phyloP scores from a whole-genome alignment of 441 rosid species.

The Pelargonium myrrhifolium region DNA sequence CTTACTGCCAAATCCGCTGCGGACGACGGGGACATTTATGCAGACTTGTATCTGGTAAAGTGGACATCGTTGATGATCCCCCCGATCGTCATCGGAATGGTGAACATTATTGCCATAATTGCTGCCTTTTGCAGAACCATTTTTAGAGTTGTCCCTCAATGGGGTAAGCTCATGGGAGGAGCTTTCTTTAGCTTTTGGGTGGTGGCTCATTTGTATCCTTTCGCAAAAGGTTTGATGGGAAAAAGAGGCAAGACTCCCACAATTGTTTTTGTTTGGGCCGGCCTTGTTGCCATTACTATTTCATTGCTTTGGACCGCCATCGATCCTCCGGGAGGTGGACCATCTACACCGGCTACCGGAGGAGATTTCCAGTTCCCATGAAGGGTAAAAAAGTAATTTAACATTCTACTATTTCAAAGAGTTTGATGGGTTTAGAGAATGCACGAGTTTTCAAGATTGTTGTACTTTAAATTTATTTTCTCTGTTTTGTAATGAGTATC shows the following conservation, averaged over 20 bases:
- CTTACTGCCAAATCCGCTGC: slow-evolving; percentile 50
- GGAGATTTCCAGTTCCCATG: not conserved
- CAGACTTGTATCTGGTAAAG: slow-evolving; percentile 44
- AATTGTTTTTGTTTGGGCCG: slow-evolving; percentile 57
- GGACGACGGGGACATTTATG: slow-evolving; percentile 51
- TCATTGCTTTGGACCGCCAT: slow-evolving; percentile 51
- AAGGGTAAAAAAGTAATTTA: not conserved
- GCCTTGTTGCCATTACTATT: slow-evolving; percentile 40
- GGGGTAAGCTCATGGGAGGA: slow-evolving; percentile 66
- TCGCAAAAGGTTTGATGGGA: slow-evolving; percentile 69
- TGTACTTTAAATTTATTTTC: no score
- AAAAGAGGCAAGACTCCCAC: slow-evolving; percentile 56
- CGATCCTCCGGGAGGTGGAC: slow-evolving; percentile 41
- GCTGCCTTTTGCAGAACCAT: slow-evolving; percentile 50
- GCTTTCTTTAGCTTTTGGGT: slow-evolving; percentile 78
- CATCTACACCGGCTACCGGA: slow-evolving; percentile 3
- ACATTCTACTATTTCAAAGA: no score
- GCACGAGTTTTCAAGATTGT: no score
- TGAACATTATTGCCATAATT: slow-evolving; percentile 47
- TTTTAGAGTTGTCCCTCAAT: slow-evolving; percentile 49
- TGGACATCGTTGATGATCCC: slow-evolving; percentile 65
- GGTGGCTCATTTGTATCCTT: slow-evolving; percentile 55
- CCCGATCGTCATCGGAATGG: slow-evolving; percentile 53
- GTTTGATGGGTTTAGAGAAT: no score
- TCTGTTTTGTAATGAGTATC: no score